Percentiles rank a stretch among this genome's conserved stretches.
Conservation (phyloP, 148 eudicot genomes). For the Cornus controversa region DNA sequence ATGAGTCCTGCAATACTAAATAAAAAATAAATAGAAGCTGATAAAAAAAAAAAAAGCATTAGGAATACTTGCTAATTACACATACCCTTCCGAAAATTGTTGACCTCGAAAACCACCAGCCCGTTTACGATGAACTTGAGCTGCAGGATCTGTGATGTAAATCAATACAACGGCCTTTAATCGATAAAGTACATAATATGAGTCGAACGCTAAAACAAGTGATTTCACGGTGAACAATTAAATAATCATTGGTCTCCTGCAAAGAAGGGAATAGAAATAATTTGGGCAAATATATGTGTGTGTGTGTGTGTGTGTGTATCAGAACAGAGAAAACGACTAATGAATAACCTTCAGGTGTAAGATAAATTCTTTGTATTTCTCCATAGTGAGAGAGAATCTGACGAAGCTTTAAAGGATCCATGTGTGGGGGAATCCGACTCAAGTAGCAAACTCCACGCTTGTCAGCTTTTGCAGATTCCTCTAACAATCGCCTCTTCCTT, state of each 20-base stretch:
- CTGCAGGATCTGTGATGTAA: slow-evolving; percentile 53
- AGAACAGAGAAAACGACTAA: neutral
- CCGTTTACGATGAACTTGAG: slow-evolving; percentile 49
- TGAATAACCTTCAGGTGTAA: slow-evolving; percentile 64
- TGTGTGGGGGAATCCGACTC: slow-evolving; percentile 80
- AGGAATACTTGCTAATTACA: neutral
- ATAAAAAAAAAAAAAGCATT: neutral
- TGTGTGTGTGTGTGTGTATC: too few relatives aligned
- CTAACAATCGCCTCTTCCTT: slow-evolving; percentile 47
- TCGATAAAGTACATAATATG: neutral
- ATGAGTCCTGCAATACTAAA: neutral
- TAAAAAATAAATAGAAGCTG: slow-evolving; percentile 5
- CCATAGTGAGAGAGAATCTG: slow-evolving; percentile 72
- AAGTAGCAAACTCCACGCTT: slow-evolving; percentile 77
- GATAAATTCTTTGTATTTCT: slow-evolving; percentile 69
- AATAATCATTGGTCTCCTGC: neutral
- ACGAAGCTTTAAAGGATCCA: slow-evolving; percentile 78
- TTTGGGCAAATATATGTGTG: too few relatives aligned
- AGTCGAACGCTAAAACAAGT: neutral
- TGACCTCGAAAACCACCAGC: slow-evolving; percentile 86
- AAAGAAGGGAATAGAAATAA: neutral
- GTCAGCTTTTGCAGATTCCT: slow-evolving; percentile 55
- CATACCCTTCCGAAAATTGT: slow-evolving; percentile 89
- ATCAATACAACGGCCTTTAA: neutral
- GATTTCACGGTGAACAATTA: neutral